Evolutionary conservation across 768 basidiomycete genomes (phyloP).

Genomic region (Dictyophora rubrovolvata): DNA sequence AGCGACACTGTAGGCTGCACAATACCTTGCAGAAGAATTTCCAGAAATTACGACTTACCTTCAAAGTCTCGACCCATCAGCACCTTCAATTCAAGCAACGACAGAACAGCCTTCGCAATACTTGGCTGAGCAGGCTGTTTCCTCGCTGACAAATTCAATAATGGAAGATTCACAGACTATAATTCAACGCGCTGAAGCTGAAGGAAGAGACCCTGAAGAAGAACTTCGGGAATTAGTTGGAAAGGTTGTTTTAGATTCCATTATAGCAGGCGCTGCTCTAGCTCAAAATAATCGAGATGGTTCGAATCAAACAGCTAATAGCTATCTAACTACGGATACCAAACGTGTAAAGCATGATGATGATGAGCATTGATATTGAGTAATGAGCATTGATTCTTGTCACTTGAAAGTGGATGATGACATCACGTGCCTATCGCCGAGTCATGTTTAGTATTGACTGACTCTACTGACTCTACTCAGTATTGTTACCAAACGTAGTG

Average conservation of each 20-base stretch:
- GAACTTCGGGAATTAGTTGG: conserved; percentile 53
- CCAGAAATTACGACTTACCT: conserved; percentile 56
- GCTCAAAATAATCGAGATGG: conserved; percentile 20
- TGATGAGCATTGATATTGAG: not conserved
- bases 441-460: too few relatives aligned
- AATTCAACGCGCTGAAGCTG: conserved; percentile 44
- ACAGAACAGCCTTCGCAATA: conserved; percentile 16
- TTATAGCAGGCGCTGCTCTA: conserved; percentile 51
- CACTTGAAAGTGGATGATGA: too few relatives aligned
- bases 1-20: conserved; percentile 43
- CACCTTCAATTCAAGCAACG: conserved; percentile 10
- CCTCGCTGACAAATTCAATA: conserved; percentile 18
- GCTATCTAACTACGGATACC: conserved; percentile 66
- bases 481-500: too few relatives aligned
- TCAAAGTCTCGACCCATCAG: conserved; percentile 26
- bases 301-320: conserved; percentile 42
- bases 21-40: conserved; percentile 62
- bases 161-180: conserved; percentile 57
- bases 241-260: conserved; percentile 55
- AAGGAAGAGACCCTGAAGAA: conserved; percentile 52
- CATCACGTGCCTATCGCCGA: too few relatives aligned
- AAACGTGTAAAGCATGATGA: conserved; percentile 17
- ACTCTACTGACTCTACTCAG: too few relatives aligned
- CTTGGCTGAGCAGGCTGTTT: conserved; percentile 7
- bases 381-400: too few relatives aligned